Evolutionary conservation across 164 flowering plant species (phyloP), one percentile per base, ranked within the genome.

Genomic region (Amborella trichopoda): DNA sequence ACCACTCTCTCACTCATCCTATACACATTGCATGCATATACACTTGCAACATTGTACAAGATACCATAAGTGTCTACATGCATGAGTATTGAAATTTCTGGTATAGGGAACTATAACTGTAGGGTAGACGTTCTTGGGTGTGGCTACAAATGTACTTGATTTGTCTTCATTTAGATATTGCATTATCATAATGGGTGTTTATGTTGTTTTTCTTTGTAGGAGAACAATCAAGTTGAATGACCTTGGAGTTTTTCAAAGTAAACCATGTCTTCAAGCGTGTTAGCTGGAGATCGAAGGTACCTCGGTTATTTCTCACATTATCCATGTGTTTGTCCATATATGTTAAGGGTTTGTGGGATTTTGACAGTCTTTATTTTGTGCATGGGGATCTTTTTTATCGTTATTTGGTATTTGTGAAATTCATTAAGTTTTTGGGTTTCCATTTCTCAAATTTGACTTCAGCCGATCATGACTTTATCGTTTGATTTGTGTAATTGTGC

Each of bases 221-320:
- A 38, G 17, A 11, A 18, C 24, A 38, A 46, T 36, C 53, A 54
- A 58, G 28, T 80, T 81, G 82, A 59, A 82, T 80, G 84, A 67
- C 49, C 73, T 62, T 69, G 60, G 50, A 17, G 46, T 5, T 17
- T 3, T 52, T 46, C 26, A 55, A 32, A 13, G 45, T 54, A 52
- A 64, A 64, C 43, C 37, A 75, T 81, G 88, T 55, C 76, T 12
- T 80, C 89, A 50, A 80, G 70, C 55, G 64, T 59, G 67, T 53
- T 68, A 60, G 62, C 73, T 27, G 86, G 88, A 53, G 93, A 82
- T 45, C 63, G 76, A 49, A 80, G 80, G 95, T 82, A 76, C 28
- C 17, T 10, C 12, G 14, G 16, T 20, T 20, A 38, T 26, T 41
- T 40, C 16, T 27, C n/a, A 9, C 16, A 20, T 9, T 5, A 11